phyloP scores from a whole-genome alignment of 192 early-diverging fungal species.

The Coemansia sp. region DNA sequence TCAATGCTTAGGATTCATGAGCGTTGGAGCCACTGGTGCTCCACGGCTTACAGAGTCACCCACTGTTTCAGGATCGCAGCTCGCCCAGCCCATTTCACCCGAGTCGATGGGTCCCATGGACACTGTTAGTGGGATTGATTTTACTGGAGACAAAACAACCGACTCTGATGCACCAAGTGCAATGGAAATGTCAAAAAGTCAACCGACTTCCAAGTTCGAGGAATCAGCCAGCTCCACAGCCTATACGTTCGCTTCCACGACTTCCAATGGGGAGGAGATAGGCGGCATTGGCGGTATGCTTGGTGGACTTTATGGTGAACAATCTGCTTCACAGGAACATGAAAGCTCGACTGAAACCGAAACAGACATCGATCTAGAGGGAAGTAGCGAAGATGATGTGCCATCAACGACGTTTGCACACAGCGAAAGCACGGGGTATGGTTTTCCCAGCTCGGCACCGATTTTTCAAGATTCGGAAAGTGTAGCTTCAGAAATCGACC shows the following conservation, averaged over 20 bases:
- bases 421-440: background rate
- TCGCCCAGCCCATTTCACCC: slow-evolving; percentile 10
- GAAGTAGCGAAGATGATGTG: background rate
- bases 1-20: background rate
- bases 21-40: background rate
- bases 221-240: background rate
- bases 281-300: background rate
- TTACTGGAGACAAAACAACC: background rate
- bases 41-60: background rate
- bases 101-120: slow-evolving; percentile 7
- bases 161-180: background rate
- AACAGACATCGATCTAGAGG: background rate
- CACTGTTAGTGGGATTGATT: slow-evolving; percentile 6
- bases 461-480: background rate
- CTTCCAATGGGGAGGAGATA: background rate
- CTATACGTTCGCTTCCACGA: background rate
- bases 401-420: background rate
- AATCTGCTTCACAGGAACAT: background rate
- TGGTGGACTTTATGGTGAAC: background rate
- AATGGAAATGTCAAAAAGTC: background rate
- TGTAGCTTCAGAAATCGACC: background rate
- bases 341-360: background rate
- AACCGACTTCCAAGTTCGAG: background rate
- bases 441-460: background rate
- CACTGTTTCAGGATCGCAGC: slow-evolving; percentile 14